These are phyloP conservation scores for Xylaria castorea DNA, from an alignment of 495 filamentous ascomycete species.

Conservation along the genomic window DNA sequence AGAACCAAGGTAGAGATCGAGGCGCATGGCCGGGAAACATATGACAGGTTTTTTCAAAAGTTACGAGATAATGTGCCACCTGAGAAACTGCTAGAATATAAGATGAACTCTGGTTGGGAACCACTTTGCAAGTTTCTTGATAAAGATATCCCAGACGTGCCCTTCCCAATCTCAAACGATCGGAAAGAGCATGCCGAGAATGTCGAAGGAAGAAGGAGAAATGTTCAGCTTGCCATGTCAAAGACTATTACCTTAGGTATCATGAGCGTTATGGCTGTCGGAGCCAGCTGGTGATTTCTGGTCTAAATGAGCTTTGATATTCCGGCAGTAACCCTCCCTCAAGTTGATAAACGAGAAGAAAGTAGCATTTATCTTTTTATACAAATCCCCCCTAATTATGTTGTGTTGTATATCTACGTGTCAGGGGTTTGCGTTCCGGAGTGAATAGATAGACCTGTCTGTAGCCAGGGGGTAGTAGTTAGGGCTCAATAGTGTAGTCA, in stretches of 20 bases:
- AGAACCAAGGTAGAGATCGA: neutral
- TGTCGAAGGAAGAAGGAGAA: neutral
- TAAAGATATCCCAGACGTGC: constrained; percentile 45
- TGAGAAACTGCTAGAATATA: constrained; percentile 49
- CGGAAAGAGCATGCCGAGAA: neutral
- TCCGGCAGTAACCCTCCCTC: neutral
- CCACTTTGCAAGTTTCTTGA: constrained; percentile 55
- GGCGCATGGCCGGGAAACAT: neutral
- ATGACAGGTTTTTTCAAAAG: constrained; percentile 11
- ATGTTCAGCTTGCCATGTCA: neutral
- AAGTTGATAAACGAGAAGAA: neutral
- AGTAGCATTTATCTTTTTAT: too few relatives aligned
- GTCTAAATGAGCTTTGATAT: neutral
- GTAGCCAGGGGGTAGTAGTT: too few relatives aligned
- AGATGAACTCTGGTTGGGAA: constrained; percentile 53
- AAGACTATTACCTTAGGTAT: neutral
- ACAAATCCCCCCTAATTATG: too few relatives aligned
- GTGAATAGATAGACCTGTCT: too few relatives aligned
- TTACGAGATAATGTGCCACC: constrained; percentile 29
- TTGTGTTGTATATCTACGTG: too few relatives aligned
- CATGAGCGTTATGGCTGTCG: neutral
- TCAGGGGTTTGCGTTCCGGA: too few relatives aligned
- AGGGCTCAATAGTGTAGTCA: too few relatives aligned
- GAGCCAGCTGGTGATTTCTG: neutral
- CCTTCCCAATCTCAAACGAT: constrained; percentile 53